Evolutionary conservation across 1,284 basidiomycete species (phyloP), one percentile per base, ranked within the genome.

Genomic region (Gomphus bonarii): DNA sequence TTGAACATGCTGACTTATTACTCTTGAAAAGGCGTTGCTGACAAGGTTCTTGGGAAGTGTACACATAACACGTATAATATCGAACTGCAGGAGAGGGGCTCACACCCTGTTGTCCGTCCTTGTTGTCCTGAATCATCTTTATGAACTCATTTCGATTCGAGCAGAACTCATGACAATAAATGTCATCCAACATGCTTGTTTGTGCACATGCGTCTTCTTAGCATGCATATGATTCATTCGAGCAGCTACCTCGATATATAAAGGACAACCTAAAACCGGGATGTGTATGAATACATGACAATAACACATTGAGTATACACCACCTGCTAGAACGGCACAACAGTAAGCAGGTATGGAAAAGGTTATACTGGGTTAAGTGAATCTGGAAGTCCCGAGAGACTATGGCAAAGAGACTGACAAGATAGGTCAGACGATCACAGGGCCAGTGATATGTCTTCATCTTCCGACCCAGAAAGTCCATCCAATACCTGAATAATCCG

Each of bases 401-500:
- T 10, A 35, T 12, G 20, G 43, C 20, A 44, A 44, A 44, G 18
- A 22, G 10, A 44, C 43, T 22, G 43, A 22, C 28, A 50, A 36
- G 28, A 31, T 50, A 31, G 47, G 47, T 31, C 28, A 16, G 28
- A 48, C 28, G 30, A 48, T 48, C 25, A 44, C 40, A 18, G 22
- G 28, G 14, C 49, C 47, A 40, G 18, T 25, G 43, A 44, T 25
- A 33, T 20, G 28, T 57, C 46, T 35, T 49, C 47, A 49, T 49
- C 54, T 36, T 57, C 55, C 31, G 55, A 36, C 25, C 49, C 55
- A n/a, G 25, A 22, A 18, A 58, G 38, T 28, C 71, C 67, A 58
- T 73, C 73, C 33, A 74, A 59, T 33, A 72, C 70, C 42, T 72
- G 68, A 30, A 68, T 57, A 3, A 74, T 62, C 58, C 63, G 67